phyloP scores from a whole-genome alignment of 2,329 filamentous ascomycete genomes.

The Aspergillus brunneoviolaceus region DNA sequence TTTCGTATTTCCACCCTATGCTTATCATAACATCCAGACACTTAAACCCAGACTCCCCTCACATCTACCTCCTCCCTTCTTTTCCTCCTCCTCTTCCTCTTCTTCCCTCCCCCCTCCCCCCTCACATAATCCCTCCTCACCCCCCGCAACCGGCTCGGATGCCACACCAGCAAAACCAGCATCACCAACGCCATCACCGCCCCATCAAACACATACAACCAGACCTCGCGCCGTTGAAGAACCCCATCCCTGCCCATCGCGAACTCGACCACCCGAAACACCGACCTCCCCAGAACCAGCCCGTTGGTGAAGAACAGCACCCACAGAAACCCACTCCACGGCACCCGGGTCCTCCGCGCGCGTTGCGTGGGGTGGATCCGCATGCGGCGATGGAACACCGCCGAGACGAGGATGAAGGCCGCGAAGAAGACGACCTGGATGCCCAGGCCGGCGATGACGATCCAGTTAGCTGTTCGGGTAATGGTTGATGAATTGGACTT shows the following conservation, averaged over 20 bases:
- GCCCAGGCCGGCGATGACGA: neutral
- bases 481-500: neutral
- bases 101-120: too few species aligned
- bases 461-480: neutral
- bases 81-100: too few species aligned
- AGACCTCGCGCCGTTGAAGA: neutral
- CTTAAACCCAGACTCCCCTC: too few species aligned
- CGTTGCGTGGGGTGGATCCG: neutral
- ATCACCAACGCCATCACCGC: neutral
- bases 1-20: too few species aligned
- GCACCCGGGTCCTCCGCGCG: neutral
- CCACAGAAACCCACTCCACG: neutral
- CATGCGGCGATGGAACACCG: neutral
- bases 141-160: neutral
- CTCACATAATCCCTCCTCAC: too few species aligned
- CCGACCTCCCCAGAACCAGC: neutral
- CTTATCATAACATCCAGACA: too few species aligned
- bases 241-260: neutral
- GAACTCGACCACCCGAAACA: neutral
- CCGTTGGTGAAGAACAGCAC: neutral
- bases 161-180: neutral
- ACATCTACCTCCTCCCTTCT: too few species aligned
- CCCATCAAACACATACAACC: conserved; percentile 2
- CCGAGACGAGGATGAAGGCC: neutral
- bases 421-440: neutral